Evolutionary conservation across 495 filamentous ascomycete species (phyloP).

Genomic region (Aspergillus nanangensis): DNA sequence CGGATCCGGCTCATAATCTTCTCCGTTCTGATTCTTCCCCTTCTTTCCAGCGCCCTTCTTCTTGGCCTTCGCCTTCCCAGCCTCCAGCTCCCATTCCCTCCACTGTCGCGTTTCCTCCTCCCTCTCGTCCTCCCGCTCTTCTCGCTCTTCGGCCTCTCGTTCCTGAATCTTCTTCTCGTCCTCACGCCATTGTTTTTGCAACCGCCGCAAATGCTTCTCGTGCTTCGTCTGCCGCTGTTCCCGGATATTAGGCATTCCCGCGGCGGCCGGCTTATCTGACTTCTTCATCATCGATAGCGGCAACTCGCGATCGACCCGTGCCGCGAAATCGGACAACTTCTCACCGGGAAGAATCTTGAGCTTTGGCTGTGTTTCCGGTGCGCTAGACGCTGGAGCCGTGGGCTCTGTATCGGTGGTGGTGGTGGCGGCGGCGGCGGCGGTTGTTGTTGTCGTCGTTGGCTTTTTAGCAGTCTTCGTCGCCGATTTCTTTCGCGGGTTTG

Average conservation of each 20-base stretch:
- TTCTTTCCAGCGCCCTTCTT: constrained; percentile 40
- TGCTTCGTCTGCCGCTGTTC: constrained; percentile 68
- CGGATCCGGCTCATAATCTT: constrained; percentile 63
- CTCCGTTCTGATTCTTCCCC: constrained; percentile 14
- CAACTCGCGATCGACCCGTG: constrained; percentile 80
- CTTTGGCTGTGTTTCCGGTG: constrained; percentile 4
- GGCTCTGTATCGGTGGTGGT: too few relatives aligned
- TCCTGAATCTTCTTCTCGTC: constrained; percentile 62
- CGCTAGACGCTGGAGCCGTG: too few relatives aligned
- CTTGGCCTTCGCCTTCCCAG: constrained; percentile 49
- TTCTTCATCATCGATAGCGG: constrained; percentile 63
- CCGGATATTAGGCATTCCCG: constrained; percentile 35
- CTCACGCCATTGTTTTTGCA: constrained; percentile 78
- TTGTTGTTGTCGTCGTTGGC: constrained; percentile 11
- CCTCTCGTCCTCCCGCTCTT: constrained; percentile 50
- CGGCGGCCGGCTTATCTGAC: constrained; percentile 16
- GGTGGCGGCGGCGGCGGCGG: too few relatives aligned
- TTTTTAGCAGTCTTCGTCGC: constrained; percentile 1
- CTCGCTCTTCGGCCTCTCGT: constrained; percentile 61
- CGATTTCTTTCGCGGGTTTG: constrained; percentile 10
- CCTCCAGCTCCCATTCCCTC: constrained; percentile 45
- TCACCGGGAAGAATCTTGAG: constrained; percentile 80
- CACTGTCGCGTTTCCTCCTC: constrained; percentile 46
- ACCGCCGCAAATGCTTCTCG: constrained; percentile 73
- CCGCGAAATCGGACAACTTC: constrained; percentile 72